A percentile compares a stretch with the other conserved stretches of the same genome.
phyloP scores from a whole-genome alignment of 768 basidiomycete species.

The Boletus rubroflammeus region DNA sequence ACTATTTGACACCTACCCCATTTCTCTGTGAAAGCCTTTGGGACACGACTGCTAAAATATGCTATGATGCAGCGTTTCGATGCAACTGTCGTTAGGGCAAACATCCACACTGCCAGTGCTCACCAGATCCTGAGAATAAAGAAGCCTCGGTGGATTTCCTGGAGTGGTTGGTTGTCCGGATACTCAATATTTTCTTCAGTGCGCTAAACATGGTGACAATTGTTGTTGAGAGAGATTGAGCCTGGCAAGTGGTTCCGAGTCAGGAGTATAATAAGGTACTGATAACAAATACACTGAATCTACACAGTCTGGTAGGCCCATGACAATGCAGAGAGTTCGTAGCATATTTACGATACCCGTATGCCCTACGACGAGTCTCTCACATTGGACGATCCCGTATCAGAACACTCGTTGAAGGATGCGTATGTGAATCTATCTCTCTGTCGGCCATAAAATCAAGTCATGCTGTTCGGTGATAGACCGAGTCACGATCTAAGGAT shows the following conservation, averaged over 20 bases:
- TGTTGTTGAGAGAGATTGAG: background rate
- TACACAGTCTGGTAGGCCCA: background rate
- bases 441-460: background rate
- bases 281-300: no score
- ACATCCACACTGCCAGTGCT: background rate
- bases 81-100: background rate
- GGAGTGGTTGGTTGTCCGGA: background rate
- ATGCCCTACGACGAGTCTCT: background rate
- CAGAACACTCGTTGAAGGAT: background rate
- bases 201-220: conserved; percentile 8
- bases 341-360: no score
- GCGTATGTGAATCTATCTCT: background rate
- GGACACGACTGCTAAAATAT: conserved; percentile 29
- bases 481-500: background rate
- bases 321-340: background rate
- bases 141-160: background rate
- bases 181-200: conserved; percentile 8
- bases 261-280: no score
- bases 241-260: background rate
- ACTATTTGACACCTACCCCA: conserved; percentile 20
- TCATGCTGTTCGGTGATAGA: background rate
- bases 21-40: conserved; percentile 15
- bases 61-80: conserved; percentile 11
- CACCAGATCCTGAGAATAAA: conserved; percentile 27
- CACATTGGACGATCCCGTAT: background rate